Evolutionary conservation across 163 green algal species (phyloP), one percentile per base, ranked within the genome.

Genomic region (Picocystis sp.): DNA sequence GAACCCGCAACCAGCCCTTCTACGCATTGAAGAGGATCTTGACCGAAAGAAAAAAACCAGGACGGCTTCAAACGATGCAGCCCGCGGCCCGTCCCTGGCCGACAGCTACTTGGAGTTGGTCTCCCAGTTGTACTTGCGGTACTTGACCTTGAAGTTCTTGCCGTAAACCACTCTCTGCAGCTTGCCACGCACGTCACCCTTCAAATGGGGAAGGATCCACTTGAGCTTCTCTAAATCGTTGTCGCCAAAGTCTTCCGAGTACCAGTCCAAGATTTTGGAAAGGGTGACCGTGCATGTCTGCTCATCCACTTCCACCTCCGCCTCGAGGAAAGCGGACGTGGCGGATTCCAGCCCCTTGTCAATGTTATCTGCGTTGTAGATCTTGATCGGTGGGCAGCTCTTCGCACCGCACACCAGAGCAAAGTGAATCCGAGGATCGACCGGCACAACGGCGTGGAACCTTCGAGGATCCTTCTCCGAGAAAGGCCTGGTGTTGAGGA

Each of bases 381-480:
- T 63, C 46, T 76, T 77, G 70, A 95, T 92, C 57, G 87, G 81
- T 14, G 87, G 88, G 67, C 88, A 94, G 19, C 66, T 84, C 60
- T 81, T 81, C 41, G 85, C 83, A 35, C 88, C 88, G 56, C 87
- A 94, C 58, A 92, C 81, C 24, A 95, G 79, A 25, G 82, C 84
- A 75, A 94, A 95, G 73, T 97, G 87, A 47, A 97, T 92, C 38
- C 87, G 76, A 2, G 81, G 67, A 59, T 97, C 87, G 22, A 82
- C 2, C 10, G 71, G 66, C 1, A 45, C 11, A 45, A 67, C 14
- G 23, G 47, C 24, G 45, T 62, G 43, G 41, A 58, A 53, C 14
- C 57, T n/a, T 3, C 65, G 23, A 12, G 54, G 50, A 56, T 78
- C 70, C 13, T 22, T 55, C 9, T 17, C n/a, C 2, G 45, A 21